Conservation (phyloP, 148 eudicot species). For the Mesembryanthemum crystallinum region DNA sequence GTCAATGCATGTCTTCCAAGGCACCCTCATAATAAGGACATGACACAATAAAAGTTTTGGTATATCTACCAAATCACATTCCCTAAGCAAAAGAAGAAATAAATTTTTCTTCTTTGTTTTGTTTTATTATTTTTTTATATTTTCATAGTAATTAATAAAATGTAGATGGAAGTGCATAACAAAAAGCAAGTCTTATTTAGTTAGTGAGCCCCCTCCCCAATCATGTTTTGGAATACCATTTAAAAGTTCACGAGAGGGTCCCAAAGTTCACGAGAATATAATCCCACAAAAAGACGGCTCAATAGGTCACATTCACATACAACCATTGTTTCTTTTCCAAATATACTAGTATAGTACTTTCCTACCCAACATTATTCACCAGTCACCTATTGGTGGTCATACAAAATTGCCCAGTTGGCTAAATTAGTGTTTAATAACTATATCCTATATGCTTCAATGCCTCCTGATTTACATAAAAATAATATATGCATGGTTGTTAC, state of each 20-base stretch:
- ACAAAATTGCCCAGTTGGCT: slow-evolving; percentile 1
- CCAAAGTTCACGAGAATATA: slow-evolving; percentile 33
- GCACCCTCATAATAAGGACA: slow-evolving; percentile 32
- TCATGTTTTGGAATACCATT: slow-evolving; percentile 7
- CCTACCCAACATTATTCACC: slow-evolving; percentile 16
- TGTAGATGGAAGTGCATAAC: too few species aligned
- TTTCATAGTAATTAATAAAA: not conserved
- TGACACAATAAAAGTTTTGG: slow-evolving; percentile 23
- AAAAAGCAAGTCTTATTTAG: not conserved
- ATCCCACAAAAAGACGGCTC: slow-evolving; percentile 36
- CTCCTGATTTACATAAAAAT: not conserved
- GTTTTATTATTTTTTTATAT: not conserved
- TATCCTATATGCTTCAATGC: not conserved
- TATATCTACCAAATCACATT: not conserved
- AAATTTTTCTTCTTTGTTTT: not conserved
- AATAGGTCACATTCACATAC: slow-evolving; percentile 23
- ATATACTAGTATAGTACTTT: not conserved
- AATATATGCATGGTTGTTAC: not conserved
- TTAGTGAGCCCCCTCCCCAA: slow-evolving; percentile 9
- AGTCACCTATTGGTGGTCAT: slow-evolving; percentile 3
- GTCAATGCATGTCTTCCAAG: slow-evolving; percentile 21
- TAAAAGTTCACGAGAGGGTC: slow-evolving; percentile 30
- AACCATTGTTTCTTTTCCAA: slow-evolving; percentile 1
- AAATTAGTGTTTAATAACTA: not conserved
- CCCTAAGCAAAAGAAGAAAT: slow-evolving; percentile 23